Evolutionary conservation across 2,329 filamentous ascomycete genomes (phyloP).

Genomic region (Xylariaceae sp.): DNA sequence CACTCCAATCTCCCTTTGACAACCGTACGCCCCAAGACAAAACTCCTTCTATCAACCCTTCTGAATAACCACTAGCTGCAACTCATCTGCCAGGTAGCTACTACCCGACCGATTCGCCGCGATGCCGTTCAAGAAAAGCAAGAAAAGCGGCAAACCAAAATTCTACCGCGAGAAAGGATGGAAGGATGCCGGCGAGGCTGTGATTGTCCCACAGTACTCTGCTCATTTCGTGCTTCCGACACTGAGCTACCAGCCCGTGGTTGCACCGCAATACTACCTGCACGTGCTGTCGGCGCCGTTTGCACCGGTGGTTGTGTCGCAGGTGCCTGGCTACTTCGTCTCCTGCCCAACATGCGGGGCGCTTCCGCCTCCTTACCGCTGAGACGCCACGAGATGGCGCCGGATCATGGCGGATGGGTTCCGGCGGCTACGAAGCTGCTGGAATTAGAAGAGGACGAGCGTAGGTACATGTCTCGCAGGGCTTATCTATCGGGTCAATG

Average conservation of each 20-base stretch:
- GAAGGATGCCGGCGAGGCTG: conserved; percentile 5
- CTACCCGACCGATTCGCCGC: neutral
- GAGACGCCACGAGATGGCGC: neutral
- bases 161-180: conserved; percentile 8
- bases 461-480: neutral
- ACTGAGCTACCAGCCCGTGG: neutral
- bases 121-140: neutral
- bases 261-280: neutral
- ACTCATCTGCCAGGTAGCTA: neutral
- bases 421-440: neutral
- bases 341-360: neutral
- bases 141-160: neutral
- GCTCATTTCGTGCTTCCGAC: neutral
- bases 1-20: neutral
- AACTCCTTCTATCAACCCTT: neutral
- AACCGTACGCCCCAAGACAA: neutral
- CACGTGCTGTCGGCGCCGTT: neutral
- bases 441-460: neutral
- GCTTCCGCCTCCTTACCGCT: neutral
- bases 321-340: neutral
- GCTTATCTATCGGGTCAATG: neutral
- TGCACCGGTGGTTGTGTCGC: neutral
- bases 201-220: neutral
- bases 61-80: neutral
- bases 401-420: neutral